Evolutionary conservation across 2,329 filamentous ascomycete species (phyloP), one percentile per base, ranked within the genome.

Genomic region (Trichophaea hybrida): DNA sequence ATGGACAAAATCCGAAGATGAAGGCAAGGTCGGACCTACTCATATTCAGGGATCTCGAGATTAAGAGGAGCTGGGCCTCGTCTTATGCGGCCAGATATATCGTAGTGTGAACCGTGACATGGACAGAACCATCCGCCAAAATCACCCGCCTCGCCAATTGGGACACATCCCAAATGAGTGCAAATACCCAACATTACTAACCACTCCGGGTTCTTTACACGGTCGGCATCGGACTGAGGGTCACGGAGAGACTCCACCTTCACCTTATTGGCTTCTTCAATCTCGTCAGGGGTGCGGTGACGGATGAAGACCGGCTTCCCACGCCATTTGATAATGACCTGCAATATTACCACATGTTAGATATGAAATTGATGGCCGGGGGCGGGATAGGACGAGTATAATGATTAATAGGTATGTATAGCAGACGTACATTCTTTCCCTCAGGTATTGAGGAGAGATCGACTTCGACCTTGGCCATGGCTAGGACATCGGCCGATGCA

Each of bases 221-320:
- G 91, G 72, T 95, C 90, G 66, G 82, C 80, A 72, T 98, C 93
- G 70, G 83, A 70, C 78, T 98, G 84, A 69, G 93, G 94, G 75
- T 98, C 91, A 76, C 93, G 84, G 71, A 98, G 82, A 67, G 80
- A 74, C 71, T 88, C 75, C 75, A 94, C 80, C 74, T 94, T 86
- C 74, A 88, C 82, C 73, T 84, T 81, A 77, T 96, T 89, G 74
- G 93, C 93, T 76, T 96, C 87, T 71, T 89, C 83, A 77, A 98
- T 97, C 79, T 98, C 93, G 71, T 80, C 79, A 71, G 82, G 76
- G 70, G 93, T 98, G 73, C 93, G 88, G 85, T 98, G 93, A 75
- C 93, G 90, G 82, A 98, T 89, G 80, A 98, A 98, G 74, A 98
- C 89, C 75, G 93, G 93, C 86, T 98, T 98, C 75, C 93, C 93